Conservation (phyloP, 78 protist genomes). For the Bigelowiella natans region DNA sequence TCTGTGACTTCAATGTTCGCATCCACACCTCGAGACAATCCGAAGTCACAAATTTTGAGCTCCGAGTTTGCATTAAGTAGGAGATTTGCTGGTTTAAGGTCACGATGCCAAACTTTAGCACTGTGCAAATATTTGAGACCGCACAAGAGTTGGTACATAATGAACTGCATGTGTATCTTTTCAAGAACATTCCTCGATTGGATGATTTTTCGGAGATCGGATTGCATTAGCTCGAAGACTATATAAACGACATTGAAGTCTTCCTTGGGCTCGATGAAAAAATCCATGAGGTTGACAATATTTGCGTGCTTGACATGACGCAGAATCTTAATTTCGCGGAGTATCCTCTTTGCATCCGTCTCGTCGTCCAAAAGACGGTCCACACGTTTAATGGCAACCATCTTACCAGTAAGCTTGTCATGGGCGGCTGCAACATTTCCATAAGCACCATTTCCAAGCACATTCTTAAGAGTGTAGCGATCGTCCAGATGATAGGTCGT, state of each 20-base stretch:
- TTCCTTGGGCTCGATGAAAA: not conserved
- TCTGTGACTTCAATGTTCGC: not conserved
- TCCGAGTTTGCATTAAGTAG: not conserved
- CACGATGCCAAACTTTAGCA: not conserved
- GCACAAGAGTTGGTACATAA: not conserved
- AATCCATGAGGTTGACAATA: not conserved
- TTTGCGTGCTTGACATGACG: not conserved
- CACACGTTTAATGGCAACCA: not conserved
- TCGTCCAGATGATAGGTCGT: not conserved
- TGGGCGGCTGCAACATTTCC: not conserved
- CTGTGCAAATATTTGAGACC: not conserved
- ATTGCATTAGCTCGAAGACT: not conserved
- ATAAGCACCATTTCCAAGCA: not conserved
- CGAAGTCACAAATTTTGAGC: not conserved
- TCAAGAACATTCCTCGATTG: not conserved
- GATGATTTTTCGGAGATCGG: not conserved
- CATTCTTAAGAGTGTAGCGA: not conserved
- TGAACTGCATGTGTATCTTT: not conserved
- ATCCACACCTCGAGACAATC: not conserved
- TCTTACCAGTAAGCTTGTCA: not conserved
- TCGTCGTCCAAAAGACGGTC: not conserved
- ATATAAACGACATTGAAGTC: not conserved
- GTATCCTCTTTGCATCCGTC: not conserved
- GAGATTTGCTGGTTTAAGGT: not conserved
- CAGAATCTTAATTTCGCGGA: not conserved